Base-by-base conservation (phyloP, 2,329 filamentous ascomycete species). In the Fusarium multiceps region DNA sequence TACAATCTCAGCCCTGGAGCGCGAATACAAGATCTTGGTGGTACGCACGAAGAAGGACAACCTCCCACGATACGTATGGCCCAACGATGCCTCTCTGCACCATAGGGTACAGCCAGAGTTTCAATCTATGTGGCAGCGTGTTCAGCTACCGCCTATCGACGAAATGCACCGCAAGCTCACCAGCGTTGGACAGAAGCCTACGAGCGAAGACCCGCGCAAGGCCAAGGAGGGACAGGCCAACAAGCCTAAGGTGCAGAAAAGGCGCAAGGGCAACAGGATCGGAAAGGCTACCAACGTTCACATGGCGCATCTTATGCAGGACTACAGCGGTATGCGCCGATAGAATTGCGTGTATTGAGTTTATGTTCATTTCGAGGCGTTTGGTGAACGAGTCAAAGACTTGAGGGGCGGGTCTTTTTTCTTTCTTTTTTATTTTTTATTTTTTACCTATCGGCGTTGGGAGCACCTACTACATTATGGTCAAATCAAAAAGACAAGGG, bases 11-110 rank as follows among this genome's bases (percentile, higher is more conserved):
- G 85, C 88, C 72, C 86, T 99, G 54, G 95, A 98, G 82, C 82
- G 81, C 42, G 88, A 92, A 78, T 91, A 94, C 76, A 91, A 91
- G 79, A 86, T 98, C 47, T 86, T 98, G 37, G 93, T 98, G 8
- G 92, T 93, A 23, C 89, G 94, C 66, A 94, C 94, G 59, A 97
- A 96, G 82, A 98, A 98, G 83, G 95, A 98, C 78, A 91, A 92
- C 76, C 88, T 92, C 73, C 90, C 95, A 3, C 90, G 91, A 74
- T 93, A 92, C 83, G 90, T 99, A 55, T 98, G 94, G 93, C 87
- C 90, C 55, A 93, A 99, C 79, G 93, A 97, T 74, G 88, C 93
- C 16, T 90, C 89, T 14, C 86, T 97, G 55, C 88, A 90, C 74
- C 87, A 94, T 77, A 79, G 83, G 37, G 90, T 98, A 72, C 94